These are phyloP conservation scores for Dunaliella primolecta DNA, from an alignment of 139 green algal species.

Conservation along the genomic window DNA sequence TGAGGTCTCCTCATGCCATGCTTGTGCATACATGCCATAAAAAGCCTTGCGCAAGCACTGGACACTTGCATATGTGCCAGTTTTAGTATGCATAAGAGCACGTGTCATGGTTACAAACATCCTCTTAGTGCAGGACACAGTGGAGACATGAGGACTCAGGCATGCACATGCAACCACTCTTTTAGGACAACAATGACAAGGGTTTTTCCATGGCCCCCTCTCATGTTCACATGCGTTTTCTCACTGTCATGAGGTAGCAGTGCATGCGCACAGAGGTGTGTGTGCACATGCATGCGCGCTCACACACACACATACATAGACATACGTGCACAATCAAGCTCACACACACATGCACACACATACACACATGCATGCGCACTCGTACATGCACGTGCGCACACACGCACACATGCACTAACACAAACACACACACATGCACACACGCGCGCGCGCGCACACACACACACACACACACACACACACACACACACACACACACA, in stretches of 20 bases:
- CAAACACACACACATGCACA: neutral
- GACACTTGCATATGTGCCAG: no score
- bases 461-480: neutral
- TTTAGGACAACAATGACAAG: neutral
- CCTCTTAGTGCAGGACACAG: neutral
- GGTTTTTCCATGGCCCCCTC: no score
- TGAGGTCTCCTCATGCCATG: no score
- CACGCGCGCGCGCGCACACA: no score
- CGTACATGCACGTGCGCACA: neutral
- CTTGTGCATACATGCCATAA: no score
- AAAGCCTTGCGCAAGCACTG: no score
- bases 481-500: neutral
- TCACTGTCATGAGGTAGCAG: no score
- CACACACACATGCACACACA: neutral
- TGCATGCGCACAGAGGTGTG: neutral
- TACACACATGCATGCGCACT: neutral
- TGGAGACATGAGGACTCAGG: neutral
- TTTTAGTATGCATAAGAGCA: no score
- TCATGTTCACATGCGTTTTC: neutral
- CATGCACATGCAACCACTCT: neutral
- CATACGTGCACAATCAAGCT: neutral
- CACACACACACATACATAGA: neutral
- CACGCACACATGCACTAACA: neutral
- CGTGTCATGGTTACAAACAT: no score
- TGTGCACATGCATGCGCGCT: neutral